Percentiles rank a stretch among this genome's conserved stretches.
Conservation (phyloP, 345 rosid genomes). For the Pistacia vera region DNA sequence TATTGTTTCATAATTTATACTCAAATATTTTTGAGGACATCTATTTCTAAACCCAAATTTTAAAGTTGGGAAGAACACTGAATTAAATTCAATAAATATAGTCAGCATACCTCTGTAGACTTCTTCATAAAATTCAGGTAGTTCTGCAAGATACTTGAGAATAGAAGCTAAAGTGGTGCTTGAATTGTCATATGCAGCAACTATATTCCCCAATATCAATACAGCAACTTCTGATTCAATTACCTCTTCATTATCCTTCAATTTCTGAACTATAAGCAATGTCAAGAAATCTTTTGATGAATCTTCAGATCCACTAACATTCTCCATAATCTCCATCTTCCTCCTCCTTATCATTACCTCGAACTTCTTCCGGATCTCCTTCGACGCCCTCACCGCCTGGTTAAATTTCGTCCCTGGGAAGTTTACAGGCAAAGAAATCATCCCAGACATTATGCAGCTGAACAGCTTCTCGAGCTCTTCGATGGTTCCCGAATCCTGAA, state of each 20-base stretch:
- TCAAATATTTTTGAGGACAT: no score
- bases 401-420: constrained; percentile 20
- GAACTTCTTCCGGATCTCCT: neutral
- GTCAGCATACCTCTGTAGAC: neutral
- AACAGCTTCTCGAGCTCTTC: neutral
- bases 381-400: neutral
- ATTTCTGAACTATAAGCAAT: neutral
- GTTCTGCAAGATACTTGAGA: neutral
- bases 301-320: neutral
- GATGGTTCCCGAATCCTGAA: constrained; percentile 1
- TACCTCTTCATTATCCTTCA: neutral
- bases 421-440: constrained; percentile 12
- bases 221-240: neutral
- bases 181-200: neutral
- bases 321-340: constrained; percentile 5
- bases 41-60: no score
- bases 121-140: neutral
- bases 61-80: no score
- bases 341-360: neutral
- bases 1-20: no score
- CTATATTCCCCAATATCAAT: neutral
- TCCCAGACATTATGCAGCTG: neutral
- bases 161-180: neutral
- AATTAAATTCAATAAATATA: neutral
- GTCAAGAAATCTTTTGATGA: neutral